A percentile compares a stretch with the other conserved stretches of the same genome.
phyloP scores from a whole-genome alignment of 176 grass and related monocot genomes.

The Leersia perrieri region DNA sequence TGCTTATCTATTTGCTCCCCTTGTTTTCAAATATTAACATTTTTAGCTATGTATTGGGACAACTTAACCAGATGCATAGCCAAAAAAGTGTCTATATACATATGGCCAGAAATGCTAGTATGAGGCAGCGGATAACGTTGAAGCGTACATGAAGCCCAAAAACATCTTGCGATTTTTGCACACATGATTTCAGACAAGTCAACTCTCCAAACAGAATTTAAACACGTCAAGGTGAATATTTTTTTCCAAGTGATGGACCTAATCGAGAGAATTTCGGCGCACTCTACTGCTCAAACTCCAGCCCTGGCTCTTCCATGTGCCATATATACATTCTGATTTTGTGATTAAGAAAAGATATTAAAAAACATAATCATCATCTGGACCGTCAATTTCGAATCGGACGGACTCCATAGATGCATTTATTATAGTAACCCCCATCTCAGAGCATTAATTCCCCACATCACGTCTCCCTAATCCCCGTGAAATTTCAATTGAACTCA shows the following conservation, averaged over 20 bases:
- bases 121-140: no score
- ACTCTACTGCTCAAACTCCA: background rate
- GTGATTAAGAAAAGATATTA: no score
- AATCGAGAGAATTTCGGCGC: background rate
- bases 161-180: background rate
- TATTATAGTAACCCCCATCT: no score
- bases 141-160: no score
- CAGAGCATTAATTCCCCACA: background rate
- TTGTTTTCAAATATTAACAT: no score
- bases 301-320: no score
- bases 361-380: background rate
- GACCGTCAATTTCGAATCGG: background rate
- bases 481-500: background rate
- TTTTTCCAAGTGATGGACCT: background rate
- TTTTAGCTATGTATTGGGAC: no score
- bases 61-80: no score
- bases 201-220: background rate
- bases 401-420: background rate
- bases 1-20: no score
- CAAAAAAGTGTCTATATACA: no score
- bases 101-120: no score
- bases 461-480: background rate
- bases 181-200: background rate
- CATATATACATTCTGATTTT: no score
- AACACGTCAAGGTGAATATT: background rate